These are phyloP conservation scores for Moricandia arvensis DNA, from an alignment of 345 rosid species.

Conservation along the genomic window DNA sequence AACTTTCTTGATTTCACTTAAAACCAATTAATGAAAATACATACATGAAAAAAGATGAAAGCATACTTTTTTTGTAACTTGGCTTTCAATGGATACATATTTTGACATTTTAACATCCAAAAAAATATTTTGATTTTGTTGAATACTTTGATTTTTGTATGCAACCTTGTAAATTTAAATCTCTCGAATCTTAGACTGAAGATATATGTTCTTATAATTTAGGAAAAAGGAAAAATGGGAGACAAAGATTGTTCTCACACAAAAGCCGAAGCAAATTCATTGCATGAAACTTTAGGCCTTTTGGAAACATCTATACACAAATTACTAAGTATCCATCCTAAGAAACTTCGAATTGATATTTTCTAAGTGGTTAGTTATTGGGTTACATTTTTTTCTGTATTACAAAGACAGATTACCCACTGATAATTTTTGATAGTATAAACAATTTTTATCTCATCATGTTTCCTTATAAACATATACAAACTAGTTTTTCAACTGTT, in stretches of 20 bases:
- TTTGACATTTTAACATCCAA: not conserved
- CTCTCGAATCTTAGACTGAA: not conserved
- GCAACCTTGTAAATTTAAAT: not conserved
- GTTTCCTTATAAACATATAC: not conserved
- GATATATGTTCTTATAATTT: not conserved
- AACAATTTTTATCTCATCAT: not conserved
- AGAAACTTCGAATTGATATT: too few relatives aligned
- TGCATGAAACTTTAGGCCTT: too few relatives aligned
- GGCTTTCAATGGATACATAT: not conserved
- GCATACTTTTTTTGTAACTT: too few relatives aligned
- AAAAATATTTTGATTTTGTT: too few relatives aligned
- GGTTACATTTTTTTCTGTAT: not conserved
- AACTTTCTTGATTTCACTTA: too few relatives aligned
- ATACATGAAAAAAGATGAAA: too few relatives aligned
- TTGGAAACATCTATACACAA: too few relatives aligned
- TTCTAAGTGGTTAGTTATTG: not conserved
- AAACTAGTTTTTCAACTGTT: too few relatives aligned
- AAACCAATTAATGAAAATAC: too few relatives aligned
- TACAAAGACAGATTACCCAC: not conserved
- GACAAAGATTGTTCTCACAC: not conserved
- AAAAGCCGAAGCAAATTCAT: not conserved
- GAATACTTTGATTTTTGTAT: not conserved
- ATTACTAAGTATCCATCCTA: too few relatives aligned
- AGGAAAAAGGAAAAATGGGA: too few relatives aligned
- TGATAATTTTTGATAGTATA: not conserved